A percentile compares a stretch with the other conserved stretches of the same genome.
These are phyloP conservation scores for Schoenoplectus triqueter DNA, from an alignment of 202 grass and related monocot genomes.

Conservation along the genomic window DNA sequence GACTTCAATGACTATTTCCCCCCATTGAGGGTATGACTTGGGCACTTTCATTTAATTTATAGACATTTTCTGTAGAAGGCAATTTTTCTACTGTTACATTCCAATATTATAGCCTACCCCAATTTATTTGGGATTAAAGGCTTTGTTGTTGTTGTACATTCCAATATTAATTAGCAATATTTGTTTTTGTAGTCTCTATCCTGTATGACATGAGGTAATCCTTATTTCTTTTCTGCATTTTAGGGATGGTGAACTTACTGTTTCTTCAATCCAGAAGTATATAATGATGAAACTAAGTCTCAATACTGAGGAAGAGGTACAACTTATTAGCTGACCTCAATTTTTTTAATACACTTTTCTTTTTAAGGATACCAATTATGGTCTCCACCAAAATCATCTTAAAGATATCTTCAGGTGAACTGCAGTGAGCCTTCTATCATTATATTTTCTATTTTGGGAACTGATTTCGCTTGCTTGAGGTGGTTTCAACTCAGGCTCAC, in stretches of 20 bases:
- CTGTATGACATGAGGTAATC: constrained; percentile 2
- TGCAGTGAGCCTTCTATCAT: not conserved
- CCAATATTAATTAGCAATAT: not conserved
- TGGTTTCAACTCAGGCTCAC: not conserved
- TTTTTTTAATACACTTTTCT: constrained; percentile 26
- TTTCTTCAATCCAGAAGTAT: constrained; percentile 78
- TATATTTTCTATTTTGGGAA: not conserved
- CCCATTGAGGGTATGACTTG: not conserved
- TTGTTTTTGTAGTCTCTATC: constrained; percentile 18
- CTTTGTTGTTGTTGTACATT: no score
- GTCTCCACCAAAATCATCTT: constrained; percentile 21
- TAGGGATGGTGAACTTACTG: constrained; percentile 60
- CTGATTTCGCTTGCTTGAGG: not conserved
- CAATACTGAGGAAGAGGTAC: constrained; percentile 76
- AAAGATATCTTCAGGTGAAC: not conserved
- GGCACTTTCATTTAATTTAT: constrained; percentile 3
- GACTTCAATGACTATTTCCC: no score
- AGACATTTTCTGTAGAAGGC: not conserved
- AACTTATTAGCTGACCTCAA: constrained; percentile 22
- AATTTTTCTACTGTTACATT: not conserved
- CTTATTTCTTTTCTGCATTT: constrained; percentile 31
- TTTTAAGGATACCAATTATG: not conserved
- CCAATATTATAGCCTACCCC: no score
- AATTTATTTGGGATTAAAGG: no score
- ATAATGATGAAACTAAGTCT: constrained; percentile 71